Evolutionary conservation across 805 yeast genomes (phyloP).

Genomic region (Candida vaughaniae): DNA sequence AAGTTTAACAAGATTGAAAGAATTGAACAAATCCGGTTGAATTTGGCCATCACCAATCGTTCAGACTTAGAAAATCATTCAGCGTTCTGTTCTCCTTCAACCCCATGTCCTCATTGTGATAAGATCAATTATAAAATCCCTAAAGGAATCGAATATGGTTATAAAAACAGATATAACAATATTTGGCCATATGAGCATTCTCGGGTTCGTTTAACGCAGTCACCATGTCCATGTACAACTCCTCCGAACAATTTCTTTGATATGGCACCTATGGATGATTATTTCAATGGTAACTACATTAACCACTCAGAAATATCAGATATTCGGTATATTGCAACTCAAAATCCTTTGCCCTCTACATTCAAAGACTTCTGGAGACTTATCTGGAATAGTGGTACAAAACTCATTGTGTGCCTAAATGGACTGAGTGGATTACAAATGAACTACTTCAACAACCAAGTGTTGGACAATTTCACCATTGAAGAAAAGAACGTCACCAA

Average conservation of each 20-base stretch:
- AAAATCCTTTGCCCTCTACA: constrained; percentile 42
- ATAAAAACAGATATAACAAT: constrained; percentile 45
- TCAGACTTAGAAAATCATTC: constrained; percentile 13
- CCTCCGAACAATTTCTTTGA: constrained; percentile 10
- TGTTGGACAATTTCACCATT: constrained; percentile 16
- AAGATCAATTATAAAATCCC: constrained; percentile 39
- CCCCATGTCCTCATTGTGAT: constrained; percentile 44
- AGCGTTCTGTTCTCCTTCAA: constrained; percentile 37
- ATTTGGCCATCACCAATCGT: constrained; percentile 24
- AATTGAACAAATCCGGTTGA: constrained; percentile 37
- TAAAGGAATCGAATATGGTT: constrained; percentile 44
- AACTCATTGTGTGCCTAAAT: constrained; percentile 37
- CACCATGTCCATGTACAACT: constrained; percentile 13
- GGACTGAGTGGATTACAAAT: constrained; percentile 12
- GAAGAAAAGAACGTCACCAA: constrained; percentile 8
- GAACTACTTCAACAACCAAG: constrained; percentile 20
- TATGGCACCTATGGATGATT: constrained; percentile 27
- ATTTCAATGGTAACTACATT: constrained; percentile 47
- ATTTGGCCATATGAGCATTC: constrained; percentile 53
- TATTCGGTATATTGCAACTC: constrained; percentile 43
- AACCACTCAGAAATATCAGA: constrained; percentile 22
- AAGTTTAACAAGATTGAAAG: constrained; percentile 40
- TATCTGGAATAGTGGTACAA: constrained; percentile 32
- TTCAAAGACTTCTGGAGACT: constrained; percentile 45
- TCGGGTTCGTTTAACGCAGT: constrained; percentile 32